phyloP scores from a whole-genome alignment of 768 basidiomycete genomes.

The Imleria badia region DNA sequence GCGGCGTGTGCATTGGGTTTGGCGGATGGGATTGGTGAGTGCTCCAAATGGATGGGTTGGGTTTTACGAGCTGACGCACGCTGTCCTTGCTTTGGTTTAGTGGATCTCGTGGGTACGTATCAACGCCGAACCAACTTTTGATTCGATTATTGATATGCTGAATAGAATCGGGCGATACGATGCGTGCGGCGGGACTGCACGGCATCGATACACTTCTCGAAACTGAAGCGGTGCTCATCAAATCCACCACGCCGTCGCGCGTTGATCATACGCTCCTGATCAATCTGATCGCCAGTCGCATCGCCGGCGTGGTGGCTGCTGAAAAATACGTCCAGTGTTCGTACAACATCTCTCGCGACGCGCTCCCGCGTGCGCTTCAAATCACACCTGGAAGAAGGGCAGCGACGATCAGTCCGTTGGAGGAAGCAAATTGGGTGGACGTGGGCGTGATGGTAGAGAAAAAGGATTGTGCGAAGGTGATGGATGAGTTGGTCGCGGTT shows the following conservation, averaged over 20 bases:
- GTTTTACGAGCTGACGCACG: background rate
- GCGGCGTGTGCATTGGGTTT: constrained; percentile 95
- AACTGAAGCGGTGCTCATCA: constrained; percentile 92
- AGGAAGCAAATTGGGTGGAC: constrained; percentile 84
- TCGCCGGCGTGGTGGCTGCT: constrained; percentile 89
- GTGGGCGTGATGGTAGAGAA: constrained; percentile 93
- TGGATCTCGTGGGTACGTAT: constrained; percentile 86
- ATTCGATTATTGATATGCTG: background rate
- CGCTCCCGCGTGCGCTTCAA: constrained; percentile 56
- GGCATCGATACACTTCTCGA: constrained; percentile 87
- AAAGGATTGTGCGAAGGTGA: constrained; percentile 71
- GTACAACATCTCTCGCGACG: constrained; percentile 81
- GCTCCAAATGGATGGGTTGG: background rate
- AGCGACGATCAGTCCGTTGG: constrained; percentile 84
- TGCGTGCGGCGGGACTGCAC: constrained; percentile 96
- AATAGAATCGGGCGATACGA: constrained; percentile 96
- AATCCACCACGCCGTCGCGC: constrained; percentile 63
- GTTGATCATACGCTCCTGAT: constrained; percentile 66
- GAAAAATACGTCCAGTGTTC: constrained; percentile 85
- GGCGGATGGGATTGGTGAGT: constrained; percentile 93
- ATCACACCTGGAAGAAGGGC: constrained; percentile 90
- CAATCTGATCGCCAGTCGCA: constrained; percentile 77
- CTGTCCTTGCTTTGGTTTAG: constrained; percentile 36
- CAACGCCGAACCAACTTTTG: constrained; percentile 25
- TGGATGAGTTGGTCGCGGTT: constrained; percentile 80